Percentiles rank a stretch among this genome's conserved stretches.
These are phyloP conservation scores for Leccinellum albellum DNA, from an alignment of 768 basidiomycete genomes.

Conservation along the genomic window DNA sequence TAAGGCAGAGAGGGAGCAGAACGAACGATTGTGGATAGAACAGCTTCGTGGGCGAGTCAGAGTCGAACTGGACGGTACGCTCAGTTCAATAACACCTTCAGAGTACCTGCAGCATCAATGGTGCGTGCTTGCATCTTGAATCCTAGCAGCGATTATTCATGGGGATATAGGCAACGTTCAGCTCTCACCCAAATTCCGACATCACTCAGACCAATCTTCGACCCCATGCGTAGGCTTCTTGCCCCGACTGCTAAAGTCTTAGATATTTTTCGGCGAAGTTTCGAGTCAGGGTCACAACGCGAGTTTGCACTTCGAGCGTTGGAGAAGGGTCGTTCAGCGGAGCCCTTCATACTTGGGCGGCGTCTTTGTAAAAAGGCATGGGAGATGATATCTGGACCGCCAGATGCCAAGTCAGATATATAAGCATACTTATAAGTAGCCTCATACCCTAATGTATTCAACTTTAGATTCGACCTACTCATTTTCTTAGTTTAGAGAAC, in stretches of 20 bases:
- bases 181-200: constrained; percentile 58
- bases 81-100: constrained; percentile 22
- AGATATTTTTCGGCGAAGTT: constrained; percentile 47
- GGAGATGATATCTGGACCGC: constrained; percentile 34
- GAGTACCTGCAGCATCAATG: constrained; percentile 30
- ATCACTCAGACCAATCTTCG: constrained; percentile 49
- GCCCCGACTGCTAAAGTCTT: constrained; percentile 53
- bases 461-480: constrained; percentile 1
- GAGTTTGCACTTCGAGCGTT: constrained; percentile 55
- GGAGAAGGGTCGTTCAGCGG: constrained; percentile 61
- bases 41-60: constrained; percentile 20
- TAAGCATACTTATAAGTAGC: constrained; percentile 21
- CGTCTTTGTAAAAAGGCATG: constrained; percentile 39
- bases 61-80: constrained; percentile 27
- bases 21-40: constrained; percentile 41
- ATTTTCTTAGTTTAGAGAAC: not conserved
- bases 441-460: constrained; percentile 21
- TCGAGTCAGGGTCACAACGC: constrained; percentile 54
- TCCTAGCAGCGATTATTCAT: not conserved
- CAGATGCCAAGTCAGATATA: constrained; percentile 25
- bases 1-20: constrained; percentile 44
- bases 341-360: constrained; percentile 49
- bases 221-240: constrained; percentile 52
- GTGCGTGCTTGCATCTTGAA: constrained; percentile 32
- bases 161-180: constrained; percentile 41